These are phyloP conservation scores for Truncatella angustata DNA, from an alignment of 2,329 filamentous ascomycete genomes.

Conservation along the genomic window DNA sequence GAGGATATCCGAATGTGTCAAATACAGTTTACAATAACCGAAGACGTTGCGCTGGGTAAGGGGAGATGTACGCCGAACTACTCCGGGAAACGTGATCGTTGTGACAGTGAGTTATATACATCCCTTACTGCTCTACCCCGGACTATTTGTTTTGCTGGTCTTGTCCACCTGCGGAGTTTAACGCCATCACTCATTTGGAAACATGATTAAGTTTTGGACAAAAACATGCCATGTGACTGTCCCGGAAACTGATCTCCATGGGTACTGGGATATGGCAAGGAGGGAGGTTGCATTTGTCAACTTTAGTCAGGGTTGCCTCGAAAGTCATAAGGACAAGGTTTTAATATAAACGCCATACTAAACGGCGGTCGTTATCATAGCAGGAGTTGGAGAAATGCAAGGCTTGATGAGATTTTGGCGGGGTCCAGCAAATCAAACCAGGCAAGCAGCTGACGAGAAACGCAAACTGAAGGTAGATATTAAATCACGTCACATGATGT, in stretches of 20 bases:
- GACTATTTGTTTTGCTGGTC: too few species aligned
- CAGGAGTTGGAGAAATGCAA: background rate
- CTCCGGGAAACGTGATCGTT: too few species aligned
- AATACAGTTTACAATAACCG: too few species aligned
- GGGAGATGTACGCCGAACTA: too few species aligned
- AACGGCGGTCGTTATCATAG: background rate
- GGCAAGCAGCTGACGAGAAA: background rate
- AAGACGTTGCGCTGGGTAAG: background rate
- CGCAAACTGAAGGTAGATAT: background rate
- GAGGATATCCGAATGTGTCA: too few species aligned
- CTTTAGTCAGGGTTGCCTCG: background rate
- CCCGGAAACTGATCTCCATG: background rate
- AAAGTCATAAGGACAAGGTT: background rate
- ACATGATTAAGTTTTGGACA: too few species aligned
- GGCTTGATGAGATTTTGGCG: background rate
- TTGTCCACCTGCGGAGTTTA: too few species aligned
- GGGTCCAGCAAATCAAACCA: background rate
- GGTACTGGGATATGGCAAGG: background rate
- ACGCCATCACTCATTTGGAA: too few species aligned
- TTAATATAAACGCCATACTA: background rate
- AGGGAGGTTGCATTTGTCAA: background rate
- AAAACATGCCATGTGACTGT: conserved; percentile 2
- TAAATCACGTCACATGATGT: background rate
- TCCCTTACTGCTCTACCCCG: too few species aligned
- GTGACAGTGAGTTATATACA: too few species aligned